Evolutionary conservation across 495 filamentous ascomycete species (phyloP), one percentile per base, ranked within the genome.

Genomic region (Lasiosphaeria miniovina): DNA sequence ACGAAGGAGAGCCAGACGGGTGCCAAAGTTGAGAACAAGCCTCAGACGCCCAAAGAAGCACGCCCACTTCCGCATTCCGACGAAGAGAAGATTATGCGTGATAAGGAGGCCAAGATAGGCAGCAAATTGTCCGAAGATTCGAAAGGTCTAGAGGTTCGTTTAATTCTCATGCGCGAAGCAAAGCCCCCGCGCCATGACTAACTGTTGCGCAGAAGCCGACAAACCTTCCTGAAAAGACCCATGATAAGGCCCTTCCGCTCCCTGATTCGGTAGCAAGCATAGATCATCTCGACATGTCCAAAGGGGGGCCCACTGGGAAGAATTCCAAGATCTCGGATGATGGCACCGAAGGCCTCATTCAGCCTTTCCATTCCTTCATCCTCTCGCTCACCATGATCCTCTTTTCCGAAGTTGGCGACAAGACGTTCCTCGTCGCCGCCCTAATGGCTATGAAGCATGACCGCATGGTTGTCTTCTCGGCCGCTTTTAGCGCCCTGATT

Each of bases 401-500:
- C 56, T 90, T 98, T 65, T 97, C 94, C 61, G 94, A 98, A 71
- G 86, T 98, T 70, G 94, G 94, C 59, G 94, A 98, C 83, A 98
- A 98, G 74, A 98, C 94, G 0, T 98, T 98, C 77, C 81, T 98
- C 45, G 91, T 98, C 48, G 94, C 94, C 12, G 94, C 94, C 32
- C 82, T 98, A 24, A 98, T 98, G 94, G 94, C 94, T 2, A 98
- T 98, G 94, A 91, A 96, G 64, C 93, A 98, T 69, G 88, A 94
- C 48, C 90, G 93, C 36, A 72, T 97, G 55, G 80, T 96, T 11
- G 95, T 98, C 46, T 98, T 98, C 76, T 86, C 90, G 7, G 91
- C 94, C 6, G 94, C 94, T n/a, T 91, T 98, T 65, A 81, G 85
- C 61, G 96, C 94, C 31, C 77, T 98, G 54, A 84, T 96, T 55